phyloP scores from a whole-genome alignment of 768 basidiomycete genomes.

The Suillus alpinus region DNA sequence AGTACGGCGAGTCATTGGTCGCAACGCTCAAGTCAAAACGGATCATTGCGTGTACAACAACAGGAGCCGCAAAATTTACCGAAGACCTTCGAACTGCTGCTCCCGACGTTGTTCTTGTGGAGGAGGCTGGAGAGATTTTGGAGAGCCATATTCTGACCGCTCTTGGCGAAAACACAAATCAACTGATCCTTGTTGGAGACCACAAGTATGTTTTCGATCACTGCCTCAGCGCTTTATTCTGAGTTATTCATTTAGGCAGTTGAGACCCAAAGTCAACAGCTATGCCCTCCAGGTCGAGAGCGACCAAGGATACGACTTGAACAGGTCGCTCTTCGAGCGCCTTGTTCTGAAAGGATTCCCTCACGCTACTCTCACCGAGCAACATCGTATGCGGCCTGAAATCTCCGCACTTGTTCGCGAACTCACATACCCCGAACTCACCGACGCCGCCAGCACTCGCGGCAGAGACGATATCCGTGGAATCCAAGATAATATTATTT shows the following conservation, averaged over 20 bases:
- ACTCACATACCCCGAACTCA: slow-evolving; percentile 58
- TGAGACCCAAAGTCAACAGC: slow-evolving; percentile 64
- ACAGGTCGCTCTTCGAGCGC: slow-evolving; percentile 60
- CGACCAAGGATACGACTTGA: slow-evolving; percentile 59
- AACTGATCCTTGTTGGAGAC: slow-evolving; percentile 61
- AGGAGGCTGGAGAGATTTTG: slow-evolving; percentile 66
- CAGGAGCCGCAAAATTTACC: slow-evolving; percentile 57
- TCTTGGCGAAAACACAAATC: slow-evolving; percentile 39
- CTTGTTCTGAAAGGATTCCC: slow-evolving; percentile 56
- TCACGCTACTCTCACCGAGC: slow-evolving; percentile 46
- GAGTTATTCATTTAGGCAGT: slow-evolving; percentile 40
- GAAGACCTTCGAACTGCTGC: slow-evolving; percentile 40
- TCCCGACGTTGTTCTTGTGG: slow-evolving; percentile 53
- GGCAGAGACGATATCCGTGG: slow-evolving; percentile 49
- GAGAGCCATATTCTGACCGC: slow-evolving; percentile 61
- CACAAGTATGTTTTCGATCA: slow-evolving; percentile 48
- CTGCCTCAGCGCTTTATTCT: background rate
- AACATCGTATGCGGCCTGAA: slow-evolving; percentile 69
- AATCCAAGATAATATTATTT: slow-evolving; percentile 52
- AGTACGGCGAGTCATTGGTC: slow-evolving; percentile 29
- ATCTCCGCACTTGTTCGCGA: slow-evolving; percentile 54
- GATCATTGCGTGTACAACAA: slow-evolving; percentile 63
- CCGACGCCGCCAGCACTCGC: slow-evolving; percentile 45
- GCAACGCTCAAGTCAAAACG: slow-evolving; percentile 39
- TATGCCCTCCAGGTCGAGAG: slow-evolving; percentile 61